A percentile compares a stretch with the other conserved stretches of the same genome.
Conservation (phyloP, 371 early-diverging fungal genomes). For the Mucor lusitanicus region DNA sequence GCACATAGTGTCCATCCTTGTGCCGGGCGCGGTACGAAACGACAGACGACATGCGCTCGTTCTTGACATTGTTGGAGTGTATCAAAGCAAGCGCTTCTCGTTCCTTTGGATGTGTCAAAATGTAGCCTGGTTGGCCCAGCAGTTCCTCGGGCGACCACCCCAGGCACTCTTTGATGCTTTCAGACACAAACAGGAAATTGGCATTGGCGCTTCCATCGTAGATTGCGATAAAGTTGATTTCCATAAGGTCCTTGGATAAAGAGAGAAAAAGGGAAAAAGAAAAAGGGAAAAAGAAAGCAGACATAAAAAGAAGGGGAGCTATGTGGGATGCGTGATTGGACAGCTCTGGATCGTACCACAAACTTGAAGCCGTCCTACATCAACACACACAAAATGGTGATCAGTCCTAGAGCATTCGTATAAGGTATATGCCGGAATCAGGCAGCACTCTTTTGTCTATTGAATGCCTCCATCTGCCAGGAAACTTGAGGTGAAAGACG, state of each 20-base stretch:
- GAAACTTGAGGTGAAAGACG: too few species aligned
- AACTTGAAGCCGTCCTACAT: background rate
- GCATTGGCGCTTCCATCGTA: slow-evolving; percentile 55
- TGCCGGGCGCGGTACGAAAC: slow-evolving; percentile 30
- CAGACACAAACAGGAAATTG: slow-evolving; percentile 50
- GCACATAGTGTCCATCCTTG: slow-evolving; percentile 40
- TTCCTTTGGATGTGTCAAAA: slow-evolving; percentile 49
- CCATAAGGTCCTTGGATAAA: slow-evolving; percentile 2
- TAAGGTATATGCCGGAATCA: too few species aligned
- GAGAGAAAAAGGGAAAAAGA: background rate
- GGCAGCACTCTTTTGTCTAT: too few species aligned
- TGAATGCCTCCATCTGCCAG: too few species aligned
- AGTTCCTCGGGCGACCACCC: slow-evolving; percentile 57
- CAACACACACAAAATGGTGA: background rate
- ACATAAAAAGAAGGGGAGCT: background rate
- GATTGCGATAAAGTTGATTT: slow-evolving; percentile 53
- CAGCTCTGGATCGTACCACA: background rate
- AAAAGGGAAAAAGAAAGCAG: background rate
- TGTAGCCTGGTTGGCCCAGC: slow-evolving; percentile 44
- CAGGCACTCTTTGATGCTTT: slow-evolving; percentile 47
- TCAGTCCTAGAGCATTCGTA: background rate
- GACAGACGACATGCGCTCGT: slow-evolving; percentile 48
- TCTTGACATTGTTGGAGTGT: slow-evolving; percentile 44
- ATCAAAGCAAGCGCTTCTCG: slow-evolving; percentile 29
- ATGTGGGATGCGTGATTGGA: background rate